phyloP scores from a whole-genome alignment of 78 protist genomes.

The Speleostelium caveatum region DNA sequence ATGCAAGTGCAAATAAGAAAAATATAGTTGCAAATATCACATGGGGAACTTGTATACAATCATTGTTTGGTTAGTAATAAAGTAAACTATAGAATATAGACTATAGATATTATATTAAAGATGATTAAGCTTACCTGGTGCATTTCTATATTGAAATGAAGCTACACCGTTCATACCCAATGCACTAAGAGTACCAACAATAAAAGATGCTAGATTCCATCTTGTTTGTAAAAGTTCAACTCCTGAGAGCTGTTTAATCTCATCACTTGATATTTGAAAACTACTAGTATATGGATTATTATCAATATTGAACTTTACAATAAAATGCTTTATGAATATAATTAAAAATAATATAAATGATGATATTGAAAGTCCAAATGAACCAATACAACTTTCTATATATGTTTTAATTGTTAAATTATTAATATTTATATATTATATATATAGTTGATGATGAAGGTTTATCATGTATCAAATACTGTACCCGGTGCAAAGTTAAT shows the following conservation, averaged over 20 bases:
- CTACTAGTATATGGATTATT: neutral
- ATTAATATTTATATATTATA: too few species aligned
- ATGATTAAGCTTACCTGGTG: too few species aligned
- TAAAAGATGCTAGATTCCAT: neutral
- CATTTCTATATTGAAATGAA: constrained; percentile 46
- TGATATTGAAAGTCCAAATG: constrained; percentile 26
- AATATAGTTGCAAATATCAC: neutral
- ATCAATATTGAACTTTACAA: constrained; percentile 13
- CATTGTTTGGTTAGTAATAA: neutral
- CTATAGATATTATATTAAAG: too few species aligned
- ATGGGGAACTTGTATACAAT: neutral
- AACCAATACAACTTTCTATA: constrained; percentile 48
- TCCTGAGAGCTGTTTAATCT: neutral
- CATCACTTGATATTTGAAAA: neutral
- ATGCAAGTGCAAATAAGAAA: constrained; percentile 24
- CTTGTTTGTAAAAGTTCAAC: neutral
- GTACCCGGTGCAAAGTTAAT: constrained; percentile 7
- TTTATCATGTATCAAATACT: too few species aligned
- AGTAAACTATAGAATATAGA: too few species aligned
- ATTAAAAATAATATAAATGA: constrained; percentile 43
- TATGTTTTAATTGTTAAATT: too few species aligned
- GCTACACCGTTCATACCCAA: constrained; percentile 39
- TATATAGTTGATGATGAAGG: too few species aligned
- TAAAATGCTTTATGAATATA: constrained; percentile 24
- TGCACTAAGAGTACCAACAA: constrained; percentile 6